phyloP scores from a whole-genome alignment of 257 asterid genomes.

The Agastache rugosa region DNA sequence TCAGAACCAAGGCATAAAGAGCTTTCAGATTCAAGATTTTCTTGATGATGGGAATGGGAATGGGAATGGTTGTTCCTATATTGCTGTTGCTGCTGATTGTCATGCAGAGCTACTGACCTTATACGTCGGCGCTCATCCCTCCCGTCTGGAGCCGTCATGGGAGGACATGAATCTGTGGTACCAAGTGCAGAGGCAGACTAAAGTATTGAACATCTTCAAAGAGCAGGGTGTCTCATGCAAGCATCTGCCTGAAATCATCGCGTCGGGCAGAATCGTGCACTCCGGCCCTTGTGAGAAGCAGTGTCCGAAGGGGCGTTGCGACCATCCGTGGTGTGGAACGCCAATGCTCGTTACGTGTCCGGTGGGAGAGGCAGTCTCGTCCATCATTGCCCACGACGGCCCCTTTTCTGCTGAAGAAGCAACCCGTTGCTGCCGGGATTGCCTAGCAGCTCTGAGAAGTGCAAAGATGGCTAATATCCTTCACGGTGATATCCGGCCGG shows the following conservation, averaged over 20 bases:
- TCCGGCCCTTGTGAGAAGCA: conserved; percentile 72
- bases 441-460: conserved; percentile 62
- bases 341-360: conserved; percentile 74
- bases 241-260: conserved; percentile 65
- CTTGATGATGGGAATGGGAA: conserved; percentile 53
- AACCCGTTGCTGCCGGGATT: conserved; percentile 71
- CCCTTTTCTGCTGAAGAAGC: conserved; percentile 65
- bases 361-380: conserved; percentile 63
- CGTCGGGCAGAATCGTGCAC: conserved; percentile 71
- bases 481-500: conserved; percentile 82
- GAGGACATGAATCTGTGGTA: conserved; percentile 94
- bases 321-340: conserved; percentile 85
- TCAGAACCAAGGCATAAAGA: conserved; percentile 54
- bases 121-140: conserved; percentile 75
- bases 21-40: conserved; percentile 60
- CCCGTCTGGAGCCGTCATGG: conserved; percentile 86
- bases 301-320: conserved; percentile 67
- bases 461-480: conserved; percentile 70
- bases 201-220: conserved; percentile 66
- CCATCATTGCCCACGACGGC: conserved; percentile 49
- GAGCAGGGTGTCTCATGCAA: conserved; percentile 60
- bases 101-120: conserved; percentile 48
- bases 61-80: conserved; percentile 51
- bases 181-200: conserved; percentile 86
- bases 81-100: conserved; percentile 53